Evolutionary conservation across 192 early-diverging fungal genomes (phyloP).

Genomic region (Backusella tarrabulga): DNA sequence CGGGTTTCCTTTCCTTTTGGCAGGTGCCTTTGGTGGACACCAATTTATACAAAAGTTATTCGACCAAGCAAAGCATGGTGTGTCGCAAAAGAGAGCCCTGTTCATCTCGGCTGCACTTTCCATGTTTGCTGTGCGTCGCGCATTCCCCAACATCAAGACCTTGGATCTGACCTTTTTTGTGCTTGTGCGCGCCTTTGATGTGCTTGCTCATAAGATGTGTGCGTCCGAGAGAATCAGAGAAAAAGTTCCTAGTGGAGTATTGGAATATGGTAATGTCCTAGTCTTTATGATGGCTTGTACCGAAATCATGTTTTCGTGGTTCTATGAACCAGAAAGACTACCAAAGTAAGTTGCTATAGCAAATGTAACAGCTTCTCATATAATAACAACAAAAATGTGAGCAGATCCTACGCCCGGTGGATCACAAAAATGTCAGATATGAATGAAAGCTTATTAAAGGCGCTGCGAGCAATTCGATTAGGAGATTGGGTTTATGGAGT

Average conservation of each 20-base stretch:
- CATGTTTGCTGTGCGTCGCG: conserved; percentile 39
- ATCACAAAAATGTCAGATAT: conserved; percentile 56
- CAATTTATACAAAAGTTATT: conserved; percentile 16
- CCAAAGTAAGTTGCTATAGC: conserved; percentile 40
- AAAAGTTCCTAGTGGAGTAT: conserved; percentile 41
- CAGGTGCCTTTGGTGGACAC: conserved; percentile 27
- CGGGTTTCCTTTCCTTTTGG: conserved; percentile 32
- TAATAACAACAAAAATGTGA: neutral
- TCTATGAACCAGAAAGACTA: conserved; percentile 49
- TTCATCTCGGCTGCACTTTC: conserved; percentile 41
- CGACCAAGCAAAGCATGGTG: neutral
- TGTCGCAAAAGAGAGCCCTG: neutral
- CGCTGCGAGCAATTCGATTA: conserved; percentile 38
- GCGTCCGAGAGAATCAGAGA: conserved; percentile 34
- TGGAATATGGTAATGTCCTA: conserved; percentile 44
- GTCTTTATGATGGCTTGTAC: conserved; percentile 54
- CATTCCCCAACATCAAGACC: conserved; percentile 38
- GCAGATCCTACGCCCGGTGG: conserved; percentile 57
- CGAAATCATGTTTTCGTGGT: conserved; percentile 64
- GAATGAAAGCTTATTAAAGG: conserved; percentile 53
- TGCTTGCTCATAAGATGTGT: conserved; percentile 41
- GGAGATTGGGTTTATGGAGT: conserved; percentile 41
- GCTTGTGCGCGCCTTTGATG: conserved; percentile 50
- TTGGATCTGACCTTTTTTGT: conserved; percentile 60
- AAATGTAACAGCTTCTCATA: neutral